A percentile compares a stretch with the other conserved stretches of the same genome.
Conservation (phyloP, 1,139 yeast species). For the Debaryomycetaceae sp. region DNA sequence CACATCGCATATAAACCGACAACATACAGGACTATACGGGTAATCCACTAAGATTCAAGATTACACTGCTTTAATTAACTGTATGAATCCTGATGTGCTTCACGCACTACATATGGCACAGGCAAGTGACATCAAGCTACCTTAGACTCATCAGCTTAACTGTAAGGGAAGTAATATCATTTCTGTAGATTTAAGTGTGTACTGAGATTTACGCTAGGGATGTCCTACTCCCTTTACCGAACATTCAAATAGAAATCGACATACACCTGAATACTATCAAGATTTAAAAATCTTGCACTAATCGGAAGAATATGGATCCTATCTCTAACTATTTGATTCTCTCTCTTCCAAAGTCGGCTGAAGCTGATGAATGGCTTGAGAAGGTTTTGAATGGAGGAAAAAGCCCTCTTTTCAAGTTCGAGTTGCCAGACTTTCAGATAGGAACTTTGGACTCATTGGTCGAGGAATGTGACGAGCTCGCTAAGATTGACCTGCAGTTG, state of each 20-base stretch:
- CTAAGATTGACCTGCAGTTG: slow-evolving; percentile 75
- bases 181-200: not conserved
- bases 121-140: not conserved
- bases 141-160: not conserved
- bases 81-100: no score
- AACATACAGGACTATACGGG: not conserved
- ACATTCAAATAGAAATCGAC: not conserved
- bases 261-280: not conserved
- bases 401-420: slow-evolving; percentile 41
- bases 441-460: slow-evolving; percentile 93
- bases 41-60: no score
- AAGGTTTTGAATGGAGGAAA: slow-evolving; percentile 43
- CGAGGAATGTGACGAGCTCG: slow-evolving; percentile 84
- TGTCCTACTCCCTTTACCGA: not conserved
- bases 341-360: slow-evolving; percentile 51
- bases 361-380: slow-evolving; percentile 44
- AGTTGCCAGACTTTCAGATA: slow-evolving; percentile 85
- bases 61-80: no score
- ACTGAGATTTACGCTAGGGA: not conserved
- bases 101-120: no score
- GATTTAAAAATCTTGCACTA: not conserved
- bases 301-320: slow-evolving; percentile 16
- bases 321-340: slow-evolving; percentile 45
- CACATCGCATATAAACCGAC: slow-evolving; percentile 6
- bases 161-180: no score